These are phyloP conservation scores for Leptographium flavum DNA, from an alignment of 2,329 filamentous ascomycete genomes.

Conservation along the genomic window DNA sequence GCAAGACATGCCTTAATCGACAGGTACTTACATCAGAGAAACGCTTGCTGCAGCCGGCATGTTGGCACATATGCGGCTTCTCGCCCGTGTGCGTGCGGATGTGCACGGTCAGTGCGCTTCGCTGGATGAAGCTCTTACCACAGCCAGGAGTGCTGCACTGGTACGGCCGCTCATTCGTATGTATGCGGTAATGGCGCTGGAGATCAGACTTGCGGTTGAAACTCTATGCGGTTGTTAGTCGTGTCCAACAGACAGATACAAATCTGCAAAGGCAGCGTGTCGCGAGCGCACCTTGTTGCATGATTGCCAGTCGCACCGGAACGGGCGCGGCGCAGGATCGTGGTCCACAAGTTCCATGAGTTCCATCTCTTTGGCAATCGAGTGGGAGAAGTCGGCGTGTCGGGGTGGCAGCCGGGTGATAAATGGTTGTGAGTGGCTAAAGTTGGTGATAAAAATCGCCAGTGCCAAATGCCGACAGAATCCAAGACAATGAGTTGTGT, in stretches of 20 bases:
- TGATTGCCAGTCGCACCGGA: conserved; percentile 47
- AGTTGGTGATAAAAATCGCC: no score
- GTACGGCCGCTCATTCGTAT: conserved; percentile 58
- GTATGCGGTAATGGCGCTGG: conserved; percentile 56
- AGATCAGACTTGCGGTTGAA: conserved; percentile 62
- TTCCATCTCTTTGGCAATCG: conserved; percentile 33
- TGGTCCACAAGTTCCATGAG: conserved; percentile 51
- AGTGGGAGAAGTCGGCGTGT: not conserved
- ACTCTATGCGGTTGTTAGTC: conserved; percentile 30
- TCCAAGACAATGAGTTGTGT: no score
- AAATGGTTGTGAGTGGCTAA: not conserved
- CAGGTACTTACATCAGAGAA: conserved; percentile 49
- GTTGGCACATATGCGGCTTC: conserved; percentile 56
- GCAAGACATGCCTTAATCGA: no score
- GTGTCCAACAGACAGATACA: not conserved
- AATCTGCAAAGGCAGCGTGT: not conserved
- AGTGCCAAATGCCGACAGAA: no score
- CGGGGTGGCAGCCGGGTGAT: not conserved
- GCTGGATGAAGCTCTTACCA: conserved; percentile 57
- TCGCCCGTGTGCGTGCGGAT: conserved; percentile 73
- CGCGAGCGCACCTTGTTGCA: conserved; percentile 41
- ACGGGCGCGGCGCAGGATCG: conserved; percentile 46
- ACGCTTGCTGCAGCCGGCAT: conserved; percentile 50
- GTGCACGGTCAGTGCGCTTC: conserved; percentile 56
- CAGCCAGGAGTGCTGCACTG: conserved; percentile 45